These are phyloP conservation scores for Aspergillus spinulosporus DNA, from an alignment of 2,329 filamentous ascomycete genomes.

Conservation along the genomic window DNA sequence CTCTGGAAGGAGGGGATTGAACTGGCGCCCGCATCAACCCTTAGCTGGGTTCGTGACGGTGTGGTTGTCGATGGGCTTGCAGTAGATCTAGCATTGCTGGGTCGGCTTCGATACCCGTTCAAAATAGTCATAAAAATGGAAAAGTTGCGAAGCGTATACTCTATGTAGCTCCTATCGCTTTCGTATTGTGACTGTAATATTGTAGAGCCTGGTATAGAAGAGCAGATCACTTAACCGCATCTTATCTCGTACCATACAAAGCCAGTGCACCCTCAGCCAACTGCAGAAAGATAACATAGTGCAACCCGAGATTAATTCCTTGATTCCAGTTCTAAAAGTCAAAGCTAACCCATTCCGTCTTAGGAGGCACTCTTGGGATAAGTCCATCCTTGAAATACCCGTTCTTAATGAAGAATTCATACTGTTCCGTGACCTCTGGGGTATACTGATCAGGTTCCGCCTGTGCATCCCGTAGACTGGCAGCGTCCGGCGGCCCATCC, in stretches of 20 bases:
- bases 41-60: constrained; percentile 21
- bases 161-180: background rate
- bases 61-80: constrained; percentile 19
- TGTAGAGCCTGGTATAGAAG: background rate
- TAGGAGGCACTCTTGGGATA: constrained; percentile 77
- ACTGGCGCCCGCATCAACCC: constrained; percentile 13
- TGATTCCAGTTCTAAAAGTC: constrained; percentile 56
- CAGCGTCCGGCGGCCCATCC: constrained; percentile 60
- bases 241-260: background rate
- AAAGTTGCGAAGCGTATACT: constrained; percentile 34
- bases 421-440: constrained; percentile 58
- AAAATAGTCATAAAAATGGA: constrained; percentile 33
- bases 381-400: constrained; percentile 69
- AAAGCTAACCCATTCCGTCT: constrained; percentile 72
- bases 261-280: background rate
- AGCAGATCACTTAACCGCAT: background rate
- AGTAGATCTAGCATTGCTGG: constrained; percentile 20
- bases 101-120: constrained; percentile 31
- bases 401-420: constrained; percentile 63
- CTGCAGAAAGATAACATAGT: background rate
- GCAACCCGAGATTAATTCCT: background rate
- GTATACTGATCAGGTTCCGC: constrained; percentile 55
- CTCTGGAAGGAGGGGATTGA: constrained; percentile 29
- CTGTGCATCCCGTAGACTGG: constrained; percentile 50
- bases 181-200: background rate